These are phyloP conservation scores for Melanopsichium pennsylvanicum DNA, from an alignment of 1,284 basidiomycete genomes.

Conservation along the genomic window DNA sequence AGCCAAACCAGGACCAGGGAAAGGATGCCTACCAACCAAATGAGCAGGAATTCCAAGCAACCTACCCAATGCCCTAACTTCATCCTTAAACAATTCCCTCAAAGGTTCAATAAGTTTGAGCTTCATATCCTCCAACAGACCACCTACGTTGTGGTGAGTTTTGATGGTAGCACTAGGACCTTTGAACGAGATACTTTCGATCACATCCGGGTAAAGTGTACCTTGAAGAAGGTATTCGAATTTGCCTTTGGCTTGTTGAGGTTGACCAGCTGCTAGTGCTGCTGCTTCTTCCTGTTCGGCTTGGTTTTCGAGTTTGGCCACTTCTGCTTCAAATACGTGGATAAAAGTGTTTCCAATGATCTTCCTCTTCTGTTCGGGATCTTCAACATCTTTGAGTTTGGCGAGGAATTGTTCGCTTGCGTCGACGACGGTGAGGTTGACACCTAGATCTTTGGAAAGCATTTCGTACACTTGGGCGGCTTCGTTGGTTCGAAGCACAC, in stretches of 20 bases:
- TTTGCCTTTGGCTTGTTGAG: conserved; percentile 71
- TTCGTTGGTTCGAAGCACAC: conserved; percentile 91
- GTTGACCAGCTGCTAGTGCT: conserved; percentile 69
- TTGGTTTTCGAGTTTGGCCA: conserved; percentile 84
- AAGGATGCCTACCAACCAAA: conserved; percentile 96
- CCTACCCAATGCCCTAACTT: conserved; percentile 91
- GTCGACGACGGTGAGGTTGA: conserved; percentile 95
- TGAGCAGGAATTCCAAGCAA: conserved; percentile 90
- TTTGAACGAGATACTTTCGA: conserved; percentile 99
- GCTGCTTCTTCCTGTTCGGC: conserved; percentile 76
- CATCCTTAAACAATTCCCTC: conserved; percentile 98
- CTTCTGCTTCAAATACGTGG: conserved; percentile 94
- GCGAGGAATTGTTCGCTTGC: conserved; percentile 91
- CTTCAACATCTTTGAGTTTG: conserved; percentile 88
- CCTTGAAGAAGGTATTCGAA: conserved; percentile 98
- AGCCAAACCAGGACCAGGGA: conserved; percentile 98
- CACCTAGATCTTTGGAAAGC: conserved; percentile 90
- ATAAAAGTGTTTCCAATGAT: conserved; percentile 99
- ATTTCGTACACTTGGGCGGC: conserved; percentile 92
- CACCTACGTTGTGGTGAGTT: conserved; percentile 99
- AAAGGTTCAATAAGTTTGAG: conserved; percentile 98
- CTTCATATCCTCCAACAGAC: conserved; percentile 96
- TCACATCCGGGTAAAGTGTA: conserved; percentile 99
- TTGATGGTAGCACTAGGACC: conserved; percentile 99
- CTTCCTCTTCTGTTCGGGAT: conserved; percentile 96